A percentile compares a stretch with the other conserved stretches of the same genome.
Conservation (phyloP, 2,329 filamentous ascomycete genomes). For the Amphichorda felina region DNA sequence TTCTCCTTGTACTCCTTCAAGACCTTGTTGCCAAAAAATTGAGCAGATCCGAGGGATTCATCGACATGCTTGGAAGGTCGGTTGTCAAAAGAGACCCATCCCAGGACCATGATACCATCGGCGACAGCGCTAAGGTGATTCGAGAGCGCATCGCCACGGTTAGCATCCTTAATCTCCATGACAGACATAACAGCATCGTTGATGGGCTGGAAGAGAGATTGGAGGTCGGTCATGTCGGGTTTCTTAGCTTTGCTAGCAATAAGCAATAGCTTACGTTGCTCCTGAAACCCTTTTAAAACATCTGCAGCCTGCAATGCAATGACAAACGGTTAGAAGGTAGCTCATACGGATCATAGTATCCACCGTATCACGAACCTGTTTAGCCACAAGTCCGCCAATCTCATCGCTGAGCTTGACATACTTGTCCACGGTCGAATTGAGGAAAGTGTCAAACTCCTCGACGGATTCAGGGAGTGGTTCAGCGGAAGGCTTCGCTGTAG, state of each 20-base stretch:
- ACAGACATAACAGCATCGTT: conserved; percentile 73
- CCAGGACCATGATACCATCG: conserved; percentile 79
- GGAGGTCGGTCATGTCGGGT: conserved; percentile 61
- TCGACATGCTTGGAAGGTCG: conserved; percentile 80
- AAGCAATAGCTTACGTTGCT: conserved; percentile 78
- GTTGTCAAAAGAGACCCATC: conserved; percentile 77
- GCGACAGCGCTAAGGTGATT: conserved; percentile 79
- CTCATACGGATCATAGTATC: not conserved
- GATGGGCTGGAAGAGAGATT: conserved; percentile 75
- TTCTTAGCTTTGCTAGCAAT: conserved; percentile 88
- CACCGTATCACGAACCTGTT: conserved; percentile 36
- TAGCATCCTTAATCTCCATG: conserved; percentile 69
- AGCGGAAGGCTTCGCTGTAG: conserved; percentile 26
- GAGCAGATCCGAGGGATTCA: conserved; percentile 70
- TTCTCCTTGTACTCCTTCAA: conserved; percentile 79
- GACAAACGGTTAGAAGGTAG: not conserved
- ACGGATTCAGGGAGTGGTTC: conserved; percentile 64
- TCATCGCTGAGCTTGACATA: conserved; percentile 70
- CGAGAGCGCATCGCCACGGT: conserved; percentile 63
- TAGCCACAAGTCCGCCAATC: conserved; percentile 64
- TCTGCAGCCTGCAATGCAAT: conserved; percentile 26
- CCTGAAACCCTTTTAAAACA: conserved; percentile 58
- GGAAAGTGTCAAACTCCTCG: conserved; percentile 75
- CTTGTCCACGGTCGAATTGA: conserved; percentile 60
- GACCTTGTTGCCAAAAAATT: conserved; percentile 92